phyloP scores from a whole-genome alignment of 2,329 filamentous ascomycete genomes.

The Alternaria metachromatica region DNA sequence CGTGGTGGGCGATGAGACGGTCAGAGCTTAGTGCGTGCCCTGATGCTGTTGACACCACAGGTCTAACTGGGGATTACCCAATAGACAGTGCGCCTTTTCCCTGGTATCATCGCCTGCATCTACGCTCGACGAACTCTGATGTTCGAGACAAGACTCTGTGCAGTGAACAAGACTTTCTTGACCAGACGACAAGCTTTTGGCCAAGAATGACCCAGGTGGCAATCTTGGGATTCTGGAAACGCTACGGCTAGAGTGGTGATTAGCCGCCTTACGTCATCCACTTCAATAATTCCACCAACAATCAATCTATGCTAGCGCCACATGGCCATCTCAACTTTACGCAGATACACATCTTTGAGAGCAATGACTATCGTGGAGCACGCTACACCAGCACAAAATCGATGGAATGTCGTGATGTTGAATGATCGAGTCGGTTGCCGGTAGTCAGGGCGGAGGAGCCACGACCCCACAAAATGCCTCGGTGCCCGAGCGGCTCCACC shows the following conservation, averaged over 20 bases:
- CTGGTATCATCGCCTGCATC: neutral
- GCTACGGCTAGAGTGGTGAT: conserved; percentile 1
- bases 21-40: neutral
- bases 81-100: neutral
- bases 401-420: neutral
- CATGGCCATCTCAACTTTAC: neutral
- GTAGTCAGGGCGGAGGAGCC: neutral
- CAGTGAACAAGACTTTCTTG: conserved; percentile 7
- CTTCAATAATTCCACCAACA: neutral
- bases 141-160: neutral
- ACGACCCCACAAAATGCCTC: neutral
- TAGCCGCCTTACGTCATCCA: conserved; percentile 5
- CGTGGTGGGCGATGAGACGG: neutral
- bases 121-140: neutral
- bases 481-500: neutral
- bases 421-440: neutral
- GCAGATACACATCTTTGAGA: neutral
- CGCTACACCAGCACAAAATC: neutral
- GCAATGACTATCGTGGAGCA: neutral
- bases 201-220: conserved; percentile 1
- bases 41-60: neutral
- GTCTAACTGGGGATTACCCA: neutral
- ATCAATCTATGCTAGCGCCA: neutral
- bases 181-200: conserved; percentile 6
- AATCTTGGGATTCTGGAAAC: neutral